A percentile compares a stretch with the other conserved stretches of the same genome.
Evolutionary conservation across 176 grass and related monocot genomes (phyloP).

Genomic region (Oryza rufipogon): DNA sequence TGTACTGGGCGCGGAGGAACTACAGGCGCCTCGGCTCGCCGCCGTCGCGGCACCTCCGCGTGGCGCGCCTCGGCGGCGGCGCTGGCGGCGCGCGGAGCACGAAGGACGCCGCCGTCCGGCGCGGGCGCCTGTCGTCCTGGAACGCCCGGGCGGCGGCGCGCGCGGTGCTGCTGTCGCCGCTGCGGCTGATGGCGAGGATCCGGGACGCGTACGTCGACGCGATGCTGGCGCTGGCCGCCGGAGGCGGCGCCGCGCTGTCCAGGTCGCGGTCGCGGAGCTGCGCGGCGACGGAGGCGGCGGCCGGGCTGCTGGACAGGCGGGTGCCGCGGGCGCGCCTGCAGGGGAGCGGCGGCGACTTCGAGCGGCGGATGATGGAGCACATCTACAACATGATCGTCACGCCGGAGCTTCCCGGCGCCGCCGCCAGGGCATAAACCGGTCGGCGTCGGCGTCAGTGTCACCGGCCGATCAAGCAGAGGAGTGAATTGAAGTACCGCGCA

Average conservation of each 20-base stretch:
- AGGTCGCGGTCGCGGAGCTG: constrained; percentile 26
- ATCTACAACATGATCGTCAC: constrained; percentile 50
- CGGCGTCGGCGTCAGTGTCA: background rate
- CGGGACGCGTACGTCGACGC: constrained; percentile 58
- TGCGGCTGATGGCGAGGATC: constrained; percentile 35
- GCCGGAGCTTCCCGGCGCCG: constrained; percentile 51
- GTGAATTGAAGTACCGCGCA: background rate
- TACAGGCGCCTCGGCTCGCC: constrained; percentile 56
- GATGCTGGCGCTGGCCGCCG: constrained; percentile 49
- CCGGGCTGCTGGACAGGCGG: constrained; percentile 38
- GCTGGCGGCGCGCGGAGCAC: background rate
- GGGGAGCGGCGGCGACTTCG: constrained; percentile 44
- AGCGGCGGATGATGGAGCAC: constrained; percentile 62
- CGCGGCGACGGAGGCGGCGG: constrained; percentile 25
- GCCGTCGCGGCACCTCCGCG: constrained; percentile 42
- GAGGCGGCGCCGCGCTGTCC: constrained; percentile 26
- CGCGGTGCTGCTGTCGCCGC: constrained; percentile 35
- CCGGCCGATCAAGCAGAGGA: no score
- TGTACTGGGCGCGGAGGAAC: constrained; percentile 52
- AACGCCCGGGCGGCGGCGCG: background rate
- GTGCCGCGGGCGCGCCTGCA: constrained; percentile 43
- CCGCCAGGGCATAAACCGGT: background rate
- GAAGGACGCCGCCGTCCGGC: background rate
- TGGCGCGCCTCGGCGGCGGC: constrained; percentile 39
- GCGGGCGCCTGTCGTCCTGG: constrained; percentile 9